A percentile compares a stretch with the other conserved stretches of the same genome.
These are phyloP conservation scores for Paraleonurus japonicus DNA, from an alignment of 257 asterid species.

Conservation along the genomic window DNA sequence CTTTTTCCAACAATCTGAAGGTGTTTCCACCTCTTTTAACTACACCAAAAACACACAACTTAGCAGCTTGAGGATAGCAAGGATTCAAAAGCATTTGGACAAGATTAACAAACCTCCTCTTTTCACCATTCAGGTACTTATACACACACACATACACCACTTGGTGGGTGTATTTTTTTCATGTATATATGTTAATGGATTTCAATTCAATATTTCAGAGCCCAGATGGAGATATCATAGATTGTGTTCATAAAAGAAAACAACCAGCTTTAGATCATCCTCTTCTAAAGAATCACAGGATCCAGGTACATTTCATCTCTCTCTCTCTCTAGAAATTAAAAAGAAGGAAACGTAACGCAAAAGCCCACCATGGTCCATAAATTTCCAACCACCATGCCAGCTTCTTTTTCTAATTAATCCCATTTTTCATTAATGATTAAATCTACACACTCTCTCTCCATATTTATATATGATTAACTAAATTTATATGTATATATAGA, in stretches of 20 bases:
- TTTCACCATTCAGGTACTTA: constrained; percentile 64
- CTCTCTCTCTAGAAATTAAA: not conserved
- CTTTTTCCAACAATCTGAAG: constrained; percentile 27
- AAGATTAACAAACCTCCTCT: constrained; percentile 81
- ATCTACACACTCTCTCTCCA: not conserved
- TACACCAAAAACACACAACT: constrained; percentile 48
- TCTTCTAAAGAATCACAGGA: constrained; percentile 86
- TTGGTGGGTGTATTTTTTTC: not conserved
- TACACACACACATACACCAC: not conserved
- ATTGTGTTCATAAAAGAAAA: constrained; percentile 82
- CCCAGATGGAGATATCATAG: constrained; percentile 98
- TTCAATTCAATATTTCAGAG: constrained; percentile 50
- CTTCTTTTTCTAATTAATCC: constrained; percentile 1
- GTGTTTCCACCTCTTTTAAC: constrained; percentile 41
- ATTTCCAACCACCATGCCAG: constrained; percentile 54
- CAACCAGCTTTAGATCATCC: constrained; percentile 98
- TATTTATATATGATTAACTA: not conserved
- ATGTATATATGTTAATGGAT: not conserved
- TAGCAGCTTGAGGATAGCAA: constrained; percentile 70
- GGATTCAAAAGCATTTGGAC: constrained; percentile 73
- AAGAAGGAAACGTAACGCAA: constrained; percentile 10
- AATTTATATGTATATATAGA: constrained; percentile 33
- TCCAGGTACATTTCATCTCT: constrained; percentile 55
- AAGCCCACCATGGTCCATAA: constrained; percentile 28
- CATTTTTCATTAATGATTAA: not conserved